Conservation (phyloP, 352 stramenopile genomes). For the Pythium scleroteichum region DNA sequence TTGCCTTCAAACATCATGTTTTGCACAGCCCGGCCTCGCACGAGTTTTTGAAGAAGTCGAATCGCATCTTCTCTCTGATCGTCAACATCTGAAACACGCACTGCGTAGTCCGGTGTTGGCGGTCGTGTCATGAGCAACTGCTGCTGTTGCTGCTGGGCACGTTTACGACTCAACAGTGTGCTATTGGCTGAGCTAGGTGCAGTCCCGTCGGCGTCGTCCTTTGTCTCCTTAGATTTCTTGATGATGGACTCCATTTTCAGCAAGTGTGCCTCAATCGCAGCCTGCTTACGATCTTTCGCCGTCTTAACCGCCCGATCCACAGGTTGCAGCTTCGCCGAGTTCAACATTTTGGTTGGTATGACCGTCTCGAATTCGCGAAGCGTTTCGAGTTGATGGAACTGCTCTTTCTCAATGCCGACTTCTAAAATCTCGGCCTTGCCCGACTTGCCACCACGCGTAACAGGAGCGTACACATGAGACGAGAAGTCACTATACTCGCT, state of each 20-base stretch:
- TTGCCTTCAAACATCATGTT: conserved; percentile 95
- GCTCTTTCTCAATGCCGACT: conserved; percentile 51
- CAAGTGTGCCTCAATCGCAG: conserved; percentile 75
- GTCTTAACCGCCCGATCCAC: conserved; percentile 53
- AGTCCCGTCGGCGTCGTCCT: conserved; percentile 1
- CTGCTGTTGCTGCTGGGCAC: conserved; percentile 41
- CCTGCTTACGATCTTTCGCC: conserved; percentile 78
- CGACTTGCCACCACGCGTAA: conserved; percentile 60
- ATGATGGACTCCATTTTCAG: conserved; percentile 88
- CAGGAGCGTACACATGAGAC: conserved; percentile 85
- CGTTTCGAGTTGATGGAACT: conserved; percentile 53
- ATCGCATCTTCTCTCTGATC: conserved; percentile 64
- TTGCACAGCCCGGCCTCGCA: conserved; percentile 90
- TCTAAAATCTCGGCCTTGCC: conserved; percentile 55
- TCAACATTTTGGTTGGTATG: conserved; percentile 54
- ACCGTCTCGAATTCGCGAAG: conserved; percentile 65
- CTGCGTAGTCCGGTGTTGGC: conserved; percentile 74
- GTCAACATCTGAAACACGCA: conserved; percentile 41
- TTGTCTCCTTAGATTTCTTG: conserved; percentile 55
- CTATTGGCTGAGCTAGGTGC: neutral
- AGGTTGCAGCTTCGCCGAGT: conserved; percentile 52
- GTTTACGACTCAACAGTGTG: conserved; percentile 23
- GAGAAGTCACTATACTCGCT: conserved; percentile 84
- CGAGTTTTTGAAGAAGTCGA: conserved; percentile 83
- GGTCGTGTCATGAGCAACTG: conserved; percentile 60